Evolutionary conservation across 2,329 filamentous ascomycete genomes (phyloP), one percentile per base, ranked within the genome.

Genomic region (Pseudogymnoascus sp.): DNA sequence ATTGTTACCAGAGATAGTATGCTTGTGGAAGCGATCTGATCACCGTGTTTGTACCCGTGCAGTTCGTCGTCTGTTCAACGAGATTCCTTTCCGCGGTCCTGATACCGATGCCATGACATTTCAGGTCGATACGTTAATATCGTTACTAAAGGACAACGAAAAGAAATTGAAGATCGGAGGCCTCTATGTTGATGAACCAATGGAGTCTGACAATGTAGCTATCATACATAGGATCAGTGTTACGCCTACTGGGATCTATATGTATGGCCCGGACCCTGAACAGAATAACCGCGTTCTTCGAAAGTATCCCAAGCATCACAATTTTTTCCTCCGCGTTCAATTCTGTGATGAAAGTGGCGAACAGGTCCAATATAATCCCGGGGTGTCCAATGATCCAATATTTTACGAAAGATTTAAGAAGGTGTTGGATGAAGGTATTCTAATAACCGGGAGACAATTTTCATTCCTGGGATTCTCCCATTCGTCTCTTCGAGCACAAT

Each of bases 391-490:
- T 4, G 78, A 83, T 0, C 47, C 67, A 0, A 78, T 91, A 8
- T 79, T 76, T 59, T 82, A 84, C 65, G 68, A 72, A 0, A 83
- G 87, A 0, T 93, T 92, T 73, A 82, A 82, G 62, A 66, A 71
- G 0, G 76, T 91, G 0, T 77, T 95, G 8, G 72, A 76, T 2
- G 70, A 78, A 0, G 86, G 86, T 0, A 83, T 96, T 28, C 70
- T 75, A 0, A 83, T 93, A 62, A 88, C 82, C 2, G 88, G 85
- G 0, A 78, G 85, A 11, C 71, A 74, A 0, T 91, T 85, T 69
- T 74, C 76, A 0, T 93, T 93, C 69, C 78, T 93, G 0, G 90
- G 90, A 0, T 93, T 92, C 73, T 92, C 89, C 0, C 87, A 93
- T 72, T 93, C 89, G 0, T 92, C 89, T 0, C 79, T 93, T 3